A percentile compares a stretch with the other conserved stretches of the same genome.
phyloP scores from a whole-genome alignment of 2,329 filamentous ascomycete species.

The Cordyceps cicadae region DNA sequence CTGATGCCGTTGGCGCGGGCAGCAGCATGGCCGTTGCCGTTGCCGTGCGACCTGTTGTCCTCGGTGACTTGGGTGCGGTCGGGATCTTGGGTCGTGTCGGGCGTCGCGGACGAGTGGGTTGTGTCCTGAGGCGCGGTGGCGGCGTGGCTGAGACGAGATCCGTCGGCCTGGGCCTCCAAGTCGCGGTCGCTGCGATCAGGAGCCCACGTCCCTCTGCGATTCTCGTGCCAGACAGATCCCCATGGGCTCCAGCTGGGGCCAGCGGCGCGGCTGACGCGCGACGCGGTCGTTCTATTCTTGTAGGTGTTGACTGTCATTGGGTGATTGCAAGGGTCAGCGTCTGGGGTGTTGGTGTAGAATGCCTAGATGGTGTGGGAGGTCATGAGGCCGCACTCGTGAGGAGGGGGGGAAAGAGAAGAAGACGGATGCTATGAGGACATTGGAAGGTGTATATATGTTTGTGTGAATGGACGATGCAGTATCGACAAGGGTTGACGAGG shows the following conservation, averaged over 20 bases:
- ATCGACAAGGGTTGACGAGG: not conserved
- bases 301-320: conserved; percentile 36
- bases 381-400: not conserved
- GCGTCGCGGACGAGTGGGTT: conserved; percentile 1
- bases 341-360: not conserved
- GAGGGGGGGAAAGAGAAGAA: too few relatives aligned
- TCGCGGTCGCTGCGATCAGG: conserved; percentile 20
- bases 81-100: conserved; percentile 12
- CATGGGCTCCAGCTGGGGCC: conserved; percentile 37
- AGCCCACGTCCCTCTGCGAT: conserved; percentile 29
- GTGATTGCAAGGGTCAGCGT: not conserved
- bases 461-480: not conserved
- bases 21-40: conserved; percentile 17
- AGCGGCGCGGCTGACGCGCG: conserved; percentile 33
- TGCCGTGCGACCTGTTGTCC: conserved; percentile 16
- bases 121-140: conserved; percentile 25
- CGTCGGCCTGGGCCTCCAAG: conserved; percentile 17
- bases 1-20: conserved; percentile 20
- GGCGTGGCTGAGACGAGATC: conserved; percentile 27
- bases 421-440: not conserved
- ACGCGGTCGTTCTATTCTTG: conserved; percentile 35
- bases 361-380: not conserved
- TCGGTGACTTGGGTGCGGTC: conserved; percentile 15
- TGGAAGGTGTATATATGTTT: not conserved
- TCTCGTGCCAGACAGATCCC: conserved; percentile 31